Base-by-base conservation (phyloP, 1,139 yeast genomes). In the Yamadazyma songkhlaensis region DNA sequence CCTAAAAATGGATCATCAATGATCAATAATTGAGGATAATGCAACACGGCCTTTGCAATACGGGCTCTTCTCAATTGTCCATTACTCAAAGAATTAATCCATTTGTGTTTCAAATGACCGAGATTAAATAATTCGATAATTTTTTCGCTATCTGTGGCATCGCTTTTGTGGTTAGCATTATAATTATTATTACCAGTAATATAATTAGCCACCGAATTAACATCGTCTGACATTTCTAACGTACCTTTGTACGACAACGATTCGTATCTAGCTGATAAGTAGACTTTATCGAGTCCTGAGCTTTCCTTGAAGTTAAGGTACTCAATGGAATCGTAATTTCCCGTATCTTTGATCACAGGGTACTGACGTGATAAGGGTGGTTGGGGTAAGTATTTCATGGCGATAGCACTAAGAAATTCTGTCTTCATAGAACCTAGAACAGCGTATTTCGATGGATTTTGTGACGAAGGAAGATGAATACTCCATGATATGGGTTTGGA, bases 1-100 rank as follows among this genome's bases (percentile, higher is more conserved):
- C 98, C 98, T 32, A 92, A 62, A 53, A 88, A 89, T 7, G 97
- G 96, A 50, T 92, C 97, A 57, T 92, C 97, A 12, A 92, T 72
- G 9, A 90, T 57, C 40, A 89, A 63, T 20, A 89, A 49, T 29
- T 68, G 67, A 0, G 97, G 96, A 34, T 75, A 66, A 38, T 69
- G 66, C 37, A 88, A 71, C 37, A 92, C 54, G 0, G 90, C 78
- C 44, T 77, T 74, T 0, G 97, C 97, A 23, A 92, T 66, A 43
- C 96, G 70, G 0, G 97, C 96, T 35, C 98, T 68, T 48, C 98
- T 72, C 58, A 86, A 80, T 59, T 92, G 98, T 0, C 98, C 98
- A 56, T 92, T 92, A 58, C 96, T 85, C 35, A 92, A 67, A 0
- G 94, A 86, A 57, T 87, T 87, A 32, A 87, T 78, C 89, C 95